Conservation (phyloP, 352 stramenopile genomes). For the Pythium guiyangense region DNA sequence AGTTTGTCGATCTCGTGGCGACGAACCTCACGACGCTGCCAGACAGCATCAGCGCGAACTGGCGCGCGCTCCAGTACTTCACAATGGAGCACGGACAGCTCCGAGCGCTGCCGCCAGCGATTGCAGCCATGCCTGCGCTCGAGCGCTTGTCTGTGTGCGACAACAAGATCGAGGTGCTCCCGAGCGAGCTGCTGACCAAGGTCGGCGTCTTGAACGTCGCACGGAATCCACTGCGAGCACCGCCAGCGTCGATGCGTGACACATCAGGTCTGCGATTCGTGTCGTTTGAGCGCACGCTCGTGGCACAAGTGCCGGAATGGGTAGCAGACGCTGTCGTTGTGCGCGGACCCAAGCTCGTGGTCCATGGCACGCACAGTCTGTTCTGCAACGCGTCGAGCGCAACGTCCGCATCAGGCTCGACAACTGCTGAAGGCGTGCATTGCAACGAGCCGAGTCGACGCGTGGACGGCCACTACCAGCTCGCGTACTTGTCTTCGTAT, state of each 20-base stretch:
- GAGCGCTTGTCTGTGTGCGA: constrained; percentile 9
- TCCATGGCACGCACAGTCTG: neutral
- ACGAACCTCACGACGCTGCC: constrained; percentile 10
- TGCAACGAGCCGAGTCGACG: neutral
- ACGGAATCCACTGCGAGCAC: constrained; percentile 4
- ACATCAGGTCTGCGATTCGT: neutral
- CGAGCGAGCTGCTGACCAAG: neutral
- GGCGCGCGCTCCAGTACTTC: constrained; percentile 6
- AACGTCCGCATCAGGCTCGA: neutral
- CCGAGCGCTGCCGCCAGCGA: constrained; percentile 3
- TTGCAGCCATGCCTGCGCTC: constrained; percentile 1
- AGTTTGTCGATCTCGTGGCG: constrained; percentile 8
- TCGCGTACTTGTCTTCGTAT: neutral
- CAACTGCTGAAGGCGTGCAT: neutral
- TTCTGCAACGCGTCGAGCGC: constrained; percentile 1
- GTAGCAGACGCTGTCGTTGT: neutral
- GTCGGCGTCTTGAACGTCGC: constrained; percentile 7
- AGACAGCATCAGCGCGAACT: constrained; percentile 5
- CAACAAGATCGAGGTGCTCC: constrained; percentile 7
- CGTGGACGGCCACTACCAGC: constrained; percentile 1
- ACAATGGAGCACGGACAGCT: constrained; percentile 11
- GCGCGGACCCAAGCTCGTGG: neutral
- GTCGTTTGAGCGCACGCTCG: constrained; percentile 8
- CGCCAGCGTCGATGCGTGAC: neutral
- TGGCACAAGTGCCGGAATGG: constrained; percentile 1